Percentiles rank a stretch among this genome's conserved stretches.
Evolutionary conservation across 176 grass and related monocot genomes (phyloP).

Genomic region (Musa acuminata): DNA sequence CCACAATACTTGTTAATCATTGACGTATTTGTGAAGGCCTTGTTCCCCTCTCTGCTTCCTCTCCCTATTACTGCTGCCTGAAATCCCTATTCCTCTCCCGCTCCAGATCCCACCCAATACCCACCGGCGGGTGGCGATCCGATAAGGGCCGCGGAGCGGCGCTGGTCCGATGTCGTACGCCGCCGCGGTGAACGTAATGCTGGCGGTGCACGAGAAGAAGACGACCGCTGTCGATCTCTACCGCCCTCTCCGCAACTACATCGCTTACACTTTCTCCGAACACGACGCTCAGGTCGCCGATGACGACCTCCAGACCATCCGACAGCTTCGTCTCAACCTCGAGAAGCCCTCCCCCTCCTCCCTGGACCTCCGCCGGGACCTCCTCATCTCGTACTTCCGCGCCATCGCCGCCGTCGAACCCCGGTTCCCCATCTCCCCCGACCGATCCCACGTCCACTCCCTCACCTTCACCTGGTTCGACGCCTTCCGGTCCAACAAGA

Average conservation of each 20-base stretch:
- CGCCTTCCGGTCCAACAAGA: slow-evolving; percentile 57
- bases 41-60: no score
- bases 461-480: slow-evolving; percentile 71
- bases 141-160: neutral
- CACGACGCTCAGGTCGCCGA: slow-evolving; percentile 36
- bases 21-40: no score
- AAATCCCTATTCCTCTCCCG: neutral
- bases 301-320: slow-evolving; percentile 22
- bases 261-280: slow-evolving; percentile 34
- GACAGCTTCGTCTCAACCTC: slow-evolving; percentile 28
- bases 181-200: slow-evolving; percentile 23
- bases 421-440: slow-evolving; percentile 34
- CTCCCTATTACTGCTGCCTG: no score
- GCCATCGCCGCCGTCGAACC: slow-evolving; percentile 39
- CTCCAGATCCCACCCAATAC: neutral
- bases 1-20: no score
- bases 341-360: slow-evolving; percentile 4
- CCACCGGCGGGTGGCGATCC: neutral
- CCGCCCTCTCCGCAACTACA: slow-evolving; percentile 51
- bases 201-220: slow-evolving; percentile 78
- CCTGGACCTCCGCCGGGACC: slow-evolving; percentile 30
- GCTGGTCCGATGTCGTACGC: neutral
- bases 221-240: slow-evolving; percentile 44
- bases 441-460: slow-evolving; percentile 21
- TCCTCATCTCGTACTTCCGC: slow-evolving; percentile 49